A percentile compares a stretch with the other conserved stretches of the same genome.
These are phyloP conservation scores for Debaryomyces maramus DNA, from an alignment of 805 yeast genomes.

Conservation along the genomic window DNA sequence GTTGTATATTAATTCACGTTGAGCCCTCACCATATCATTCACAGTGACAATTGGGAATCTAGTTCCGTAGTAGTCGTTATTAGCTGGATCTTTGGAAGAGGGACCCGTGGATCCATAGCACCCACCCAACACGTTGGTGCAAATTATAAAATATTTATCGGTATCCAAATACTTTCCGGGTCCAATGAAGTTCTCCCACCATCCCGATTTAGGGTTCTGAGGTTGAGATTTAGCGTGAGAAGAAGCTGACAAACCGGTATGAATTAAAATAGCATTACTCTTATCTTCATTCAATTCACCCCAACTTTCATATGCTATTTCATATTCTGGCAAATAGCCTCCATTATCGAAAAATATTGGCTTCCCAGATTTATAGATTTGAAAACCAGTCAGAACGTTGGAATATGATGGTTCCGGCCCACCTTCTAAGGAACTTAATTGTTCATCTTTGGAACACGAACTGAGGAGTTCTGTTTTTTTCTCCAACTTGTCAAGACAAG, in stretches of 20 bases:
- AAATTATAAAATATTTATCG: constrained; percentile 73
- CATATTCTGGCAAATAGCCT: constrained; percentile 67
- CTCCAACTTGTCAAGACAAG: constrained; percentile 81
- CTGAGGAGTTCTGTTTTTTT: constrained; percentile 43
- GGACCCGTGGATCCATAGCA: constrained; percentile 97
- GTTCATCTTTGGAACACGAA: constrained; percentile 15
- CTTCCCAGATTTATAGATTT: constrained; percentile 50
- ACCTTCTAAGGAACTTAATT: constrained; percentile 46
- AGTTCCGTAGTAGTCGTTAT: constrained; percentile 70
- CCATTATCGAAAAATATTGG: constrained; percentile 82
- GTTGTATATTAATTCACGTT: constrained; percentile 62
- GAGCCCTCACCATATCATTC: constrained; percentile 91
- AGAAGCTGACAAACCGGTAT: constrained; percentile 91
- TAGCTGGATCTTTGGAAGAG: constrained; percentile 72
- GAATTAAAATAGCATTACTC: constrained; percentile 76
- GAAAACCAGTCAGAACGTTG: constrained; percentile 64
- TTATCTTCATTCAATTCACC: constrained; percentile 63
- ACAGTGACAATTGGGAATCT: constrained; percentile 83
- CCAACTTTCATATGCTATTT: constrained; percentile 94
- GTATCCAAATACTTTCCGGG: constrained; percentile 81
- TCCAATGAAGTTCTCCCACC: constrained; percentile 97
- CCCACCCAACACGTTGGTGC: constrained; percentile 92
- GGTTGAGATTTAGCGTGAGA: constrained; percentile 87
- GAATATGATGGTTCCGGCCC: constrained; percentile 90
- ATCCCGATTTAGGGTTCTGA: constrained; percentile 70